These are phyloP conservation scores for Guadua angustifolia DNA, from an alignment of 176 grass and related monocot genomes.

Conservation along the genomic window DNA sequence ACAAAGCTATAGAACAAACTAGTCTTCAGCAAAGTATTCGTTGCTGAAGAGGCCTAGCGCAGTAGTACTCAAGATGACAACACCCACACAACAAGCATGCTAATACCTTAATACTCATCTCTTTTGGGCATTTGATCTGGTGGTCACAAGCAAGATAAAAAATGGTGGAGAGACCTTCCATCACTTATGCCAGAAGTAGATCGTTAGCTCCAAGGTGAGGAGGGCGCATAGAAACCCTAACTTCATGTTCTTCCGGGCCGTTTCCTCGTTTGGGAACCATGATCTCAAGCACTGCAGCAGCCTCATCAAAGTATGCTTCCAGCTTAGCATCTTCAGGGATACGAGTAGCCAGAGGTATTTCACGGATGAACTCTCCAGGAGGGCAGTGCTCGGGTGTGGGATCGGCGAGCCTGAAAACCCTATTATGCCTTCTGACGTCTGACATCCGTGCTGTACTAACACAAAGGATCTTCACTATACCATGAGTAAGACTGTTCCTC, in stretches of 20 bases:
- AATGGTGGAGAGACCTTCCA: conserved; percentile 26
- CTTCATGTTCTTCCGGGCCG: conserved; percentile 94
- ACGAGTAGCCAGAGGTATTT: conserved; percentile 80
- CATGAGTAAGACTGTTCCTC: conserved; percentile 81
- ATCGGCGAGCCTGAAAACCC: conserved; percentile 74
- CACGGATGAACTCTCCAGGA: conserved; percentile 84
- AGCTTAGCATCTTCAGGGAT: conserved; percentile 93
- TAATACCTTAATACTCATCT: conserved; percentile 7
- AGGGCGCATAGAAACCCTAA: conserved; percentile 85
- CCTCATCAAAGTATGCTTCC: conserved; percentile 91
- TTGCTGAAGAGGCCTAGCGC: conserved; percentile 41
- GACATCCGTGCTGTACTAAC: conserved; percentile 69
- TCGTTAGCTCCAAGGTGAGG: conserved; percentile 78
- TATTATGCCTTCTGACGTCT: conserved; percentile 66
- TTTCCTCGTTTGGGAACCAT: conserved; percentile 82
- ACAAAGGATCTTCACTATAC: conserved; percentile 91
- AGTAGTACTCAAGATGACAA: neutral
- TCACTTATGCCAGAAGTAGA: conserved; percentile 70
- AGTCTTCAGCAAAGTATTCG: conserved; percentile 48
- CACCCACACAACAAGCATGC: neutral
- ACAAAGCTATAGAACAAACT: conserved; percentile 47
- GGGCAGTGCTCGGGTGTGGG: conserved; percentile 82
- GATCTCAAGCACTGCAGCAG: conserved; percentile 82
- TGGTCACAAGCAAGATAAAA: conserved; percentile 17
- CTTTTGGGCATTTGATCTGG: conserved; percentile 15